These are phyloP conservation scores for Lichina pygmaea DNA, from an alignment of 495 filamentous ascomycete genomes.

Conservation along the genomic window DNA sequence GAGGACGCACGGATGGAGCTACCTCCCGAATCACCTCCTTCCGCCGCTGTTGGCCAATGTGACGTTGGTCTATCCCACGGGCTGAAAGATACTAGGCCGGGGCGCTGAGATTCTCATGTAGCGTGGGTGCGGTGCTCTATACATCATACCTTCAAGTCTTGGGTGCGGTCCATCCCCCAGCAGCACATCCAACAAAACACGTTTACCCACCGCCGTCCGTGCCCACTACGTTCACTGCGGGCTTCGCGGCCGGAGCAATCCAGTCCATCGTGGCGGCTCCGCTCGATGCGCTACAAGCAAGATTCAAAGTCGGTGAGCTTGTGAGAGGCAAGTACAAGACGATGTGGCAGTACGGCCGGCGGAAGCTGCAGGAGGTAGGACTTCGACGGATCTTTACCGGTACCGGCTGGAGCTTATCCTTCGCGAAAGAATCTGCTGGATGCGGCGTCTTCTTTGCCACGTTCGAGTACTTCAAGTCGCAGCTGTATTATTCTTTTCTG, in stretches of 20 bases:
- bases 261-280: constrained; percentile 66
- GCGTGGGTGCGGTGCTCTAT: constrained; percentile 63
- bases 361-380: constrained; percentile 57
- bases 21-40: constrained; percentile 68
- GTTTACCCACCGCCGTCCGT: constrained; percentile 49
- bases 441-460: constrained; percentile 61
- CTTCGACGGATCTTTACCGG: constrained; percentile 59
- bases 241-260: constrained; percentile 47
- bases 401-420: constrained; percentile 52
- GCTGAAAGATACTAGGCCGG: neutral
- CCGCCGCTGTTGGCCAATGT: constrained; percentile 72
- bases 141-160: constrained; percentile 68
- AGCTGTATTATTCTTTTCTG: constrained; percentile 59
- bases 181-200: constrained; percentile 36
- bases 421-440: constrained; percentile 59
- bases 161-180: constrained; percentile 42
- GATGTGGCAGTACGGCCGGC: constrained; percentile 56
- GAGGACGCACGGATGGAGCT: constrained; percentile 53
- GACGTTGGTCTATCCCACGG: constrained; percentile 15
- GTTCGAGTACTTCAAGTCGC: constrained; percentile 72
- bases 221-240: constrained; percentile 41
- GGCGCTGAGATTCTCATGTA: constrained; percentile 7
- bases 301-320: constrained; percentile 45
- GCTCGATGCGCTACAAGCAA: constrained; percentile 64
- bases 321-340: constrained; percentile 39